Percentiles rank a stretch among this genome's conserved stretches.
phyloP scores from a whole-genome alignment of 2,329 filamentous ascomycete genomes.

The Tothia fuscella region DNA sequence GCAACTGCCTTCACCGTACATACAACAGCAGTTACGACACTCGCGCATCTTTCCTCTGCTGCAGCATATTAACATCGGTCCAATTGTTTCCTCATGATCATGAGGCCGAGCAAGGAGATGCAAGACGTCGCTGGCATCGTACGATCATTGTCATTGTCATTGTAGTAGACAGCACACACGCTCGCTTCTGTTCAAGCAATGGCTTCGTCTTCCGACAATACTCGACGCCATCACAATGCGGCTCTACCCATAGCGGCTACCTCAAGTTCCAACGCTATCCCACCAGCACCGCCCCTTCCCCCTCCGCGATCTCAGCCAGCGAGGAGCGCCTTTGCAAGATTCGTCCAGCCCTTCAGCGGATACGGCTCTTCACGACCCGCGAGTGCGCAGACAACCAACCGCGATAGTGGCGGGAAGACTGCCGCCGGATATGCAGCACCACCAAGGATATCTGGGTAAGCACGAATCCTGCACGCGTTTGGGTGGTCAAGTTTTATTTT shows the following conservation, averaged over 20 bases:
- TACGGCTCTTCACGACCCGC: conserved; percentile 40
- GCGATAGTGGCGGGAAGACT: conserved; percentile 22
- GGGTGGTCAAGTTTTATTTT: conserved; percentile 5
- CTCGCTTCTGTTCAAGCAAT: too few species aligned
- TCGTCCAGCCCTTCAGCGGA: conserved; percentile 41
- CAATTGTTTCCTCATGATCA: too few species aligned
- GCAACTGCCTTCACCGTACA: too few species aligned
- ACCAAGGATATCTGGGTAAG: conserved; percentile 25
- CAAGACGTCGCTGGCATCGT: too few species aligned
- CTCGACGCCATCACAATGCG: conserved; percentile 12
- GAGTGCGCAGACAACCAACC: conserved; percentile 36
- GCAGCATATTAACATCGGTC: too few species aligned
- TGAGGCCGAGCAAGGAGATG: too few species aligned
- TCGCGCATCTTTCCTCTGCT: too few species aligned
- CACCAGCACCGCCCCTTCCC: conserved; percentile 16
- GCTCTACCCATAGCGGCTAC: conserved; percentile 14
- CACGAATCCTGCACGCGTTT: conserved; percentile 12
- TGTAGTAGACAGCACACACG: too few species aligned
- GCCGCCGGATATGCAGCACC: conserved; percentile 25
- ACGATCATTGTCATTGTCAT: too few species aligned
- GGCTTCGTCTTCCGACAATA: too few species aligned
- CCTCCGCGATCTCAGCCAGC: conserved; percentile 25
- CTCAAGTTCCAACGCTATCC: conserved; percentile 10
- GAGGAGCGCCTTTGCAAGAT: conserved; percentile 32
- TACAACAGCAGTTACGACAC: too few species aligned